Base-by-base conservation (phyloP, 768 basidiomycete genomes). In the Megacollybia marginata region DNA sequence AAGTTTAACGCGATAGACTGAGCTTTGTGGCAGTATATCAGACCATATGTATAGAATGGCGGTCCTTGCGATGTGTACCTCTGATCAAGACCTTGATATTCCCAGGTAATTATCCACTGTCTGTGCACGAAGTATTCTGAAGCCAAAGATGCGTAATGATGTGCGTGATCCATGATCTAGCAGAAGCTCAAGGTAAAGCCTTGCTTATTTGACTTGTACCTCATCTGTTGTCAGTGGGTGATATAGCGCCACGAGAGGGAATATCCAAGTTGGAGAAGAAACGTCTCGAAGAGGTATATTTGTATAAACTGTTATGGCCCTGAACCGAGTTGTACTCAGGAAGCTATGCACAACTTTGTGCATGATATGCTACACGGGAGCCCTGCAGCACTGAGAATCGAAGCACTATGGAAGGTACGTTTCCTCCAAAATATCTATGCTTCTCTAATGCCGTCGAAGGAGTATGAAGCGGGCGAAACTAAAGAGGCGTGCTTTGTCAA, bases 31-130 rank as follows among this genome's bases (percentile, higher is more conserved):
- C 52, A 92, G 88, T 55, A 94, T 97, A 54, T 84, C 92, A 8
- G 95, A 98, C 65, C 94, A 97, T 59, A 97, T 96, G 95, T 90
- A 92, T 63, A 75, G 95, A 44, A 97, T 99, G 95, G 86, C 92
- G 1, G 63, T 97, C n/a, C 75, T 98, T 40, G 85, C 92, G 4
- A 85, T 99, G 81, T 87, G 92, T 52, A 78, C 81, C 5, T 83
- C 90, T 0, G 90, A 90, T 59, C 46, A 67, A n/a, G 73, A 71
- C 1, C 74, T 92, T 8, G 87, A 90, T 63, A 65, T 88, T 23
- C 64, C 86, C 58, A 86, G 85, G 90, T 90, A 52, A 47, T 78
- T 60, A 33, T 8, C 32, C n/a, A 9, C 18, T 32, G 4, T 32
- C 47, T 52, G 28, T 15, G 20, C 33, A 31, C 2, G 12, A 6